These are phyloP conservation scores for Lactarius sanguifluus DNA, from an alignment of 768 basidiomycete species.

Conservation along the genomic window DNA sequence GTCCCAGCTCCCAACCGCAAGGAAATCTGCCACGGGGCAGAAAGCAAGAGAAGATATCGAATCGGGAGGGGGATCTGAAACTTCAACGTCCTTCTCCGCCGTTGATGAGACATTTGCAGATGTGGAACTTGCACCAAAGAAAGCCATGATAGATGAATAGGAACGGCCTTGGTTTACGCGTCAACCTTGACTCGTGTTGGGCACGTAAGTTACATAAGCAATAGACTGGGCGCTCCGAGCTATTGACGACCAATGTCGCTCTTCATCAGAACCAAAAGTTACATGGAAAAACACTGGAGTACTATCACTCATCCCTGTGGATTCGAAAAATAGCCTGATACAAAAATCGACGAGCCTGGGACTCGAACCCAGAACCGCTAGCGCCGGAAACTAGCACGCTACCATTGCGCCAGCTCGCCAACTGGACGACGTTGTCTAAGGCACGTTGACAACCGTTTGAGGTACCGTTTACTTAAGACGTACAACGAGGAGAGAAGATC, in stretches of 20 bases:
- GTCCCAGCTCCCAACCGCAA: slow-evolving; percentile 94
- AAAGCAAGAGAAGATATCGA: slow-evolving; percentile 85
- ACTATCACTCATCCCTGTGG: background rate
- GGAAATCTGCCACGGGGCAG: slow-evolving; percentile 81
- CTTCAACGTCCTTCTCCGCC: slow-evolving; percentile 76
- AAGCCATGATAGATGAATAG: slow-evolving; percentile 39
- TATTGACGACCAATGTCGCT: no score
- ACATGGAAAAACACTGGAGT: background rate
- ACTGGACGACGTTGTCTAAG: background rate
- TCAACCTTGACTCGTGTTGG: background rate
- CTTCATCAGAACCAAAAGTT: no score
- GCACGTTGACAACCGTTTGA: background rate
- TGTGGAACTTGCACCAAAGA: slow-evolving; percentile 41
- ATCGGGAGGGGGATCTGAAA: slow-evolving; percentile 78
- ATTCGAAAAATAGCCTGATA: slow-evolving; percentile 16
- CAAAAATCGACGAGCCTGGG: slow-evolving; percentile 55
- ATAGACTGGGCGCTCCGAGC: no score
- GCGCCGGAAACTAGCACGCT: slow-evolving; percentile 66
- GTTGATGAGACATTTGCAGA: slow-evolving; percentile 39
- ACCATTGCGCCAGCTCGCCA: slow-evolving; percentile 64
- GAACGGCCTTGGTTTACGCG: background rate
- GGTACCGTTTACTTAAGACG: background rate
- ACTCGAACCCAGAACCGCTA: slow-evolving; percentile 65
- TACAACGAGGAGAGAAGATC: no score
- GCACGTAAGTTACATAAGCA: slow-evolving; percentile 32